Base-by-base conservation (phyloP, 805 yeast genomes). In the Lipomyces kockii region DNA sequence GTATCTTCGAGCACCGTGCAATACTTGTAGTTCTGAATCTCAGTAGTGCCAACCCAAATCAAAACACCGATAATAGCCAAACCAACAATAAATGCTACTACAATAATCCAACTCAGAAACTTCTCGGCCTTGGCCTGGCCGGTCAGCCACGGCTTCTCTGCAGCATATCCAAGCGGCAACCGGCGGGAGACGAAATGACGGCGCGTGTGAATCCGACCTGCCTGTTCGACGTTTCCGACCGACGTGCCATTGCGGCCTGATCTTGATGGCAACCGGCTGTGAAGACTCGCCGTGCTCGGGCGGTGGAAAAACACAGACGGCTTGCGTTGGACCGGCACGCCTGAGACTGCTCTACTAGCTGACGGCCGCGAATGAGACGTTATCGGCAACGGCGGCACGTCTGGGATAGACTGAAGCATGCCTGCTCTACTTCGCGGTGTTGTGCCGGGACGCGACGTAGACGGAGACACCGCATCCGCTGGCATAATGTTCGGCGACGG, bases 61-160 rank as follows among this genome's bases (percentile, higher is more conserved):
- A 68, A 58, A 25, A 68, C 58, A 17, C 60, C 71, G 34, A 65
- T 35, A 9, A 68, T 22, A 22, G 25, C 69, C 17, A 35, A 5
- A 12, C 69, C 71, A 27, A 68, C 22, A 14, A 37, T 53, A 20
- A 27, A 46, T 2, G 66, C 53, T 12, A 58, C 64, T 22, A 58
- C 32, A 22, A 60, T 59, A 17, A 64, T 61, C 35, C 49, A 62
- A 12, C 32, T 20, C 52, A 56, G 32, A 58, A 60, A 4, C 17
- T 49, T 63, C 52, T 66, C 70, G 37, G 59, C 67, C 5, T 46
- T 39, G 11, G 67, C n/a, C 25, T 57, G 59, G 9, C 61, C 27
- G 35, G n/a, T 37, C 9, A 68, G 57, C 71, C 71, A 68, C 20
- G 71, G 69, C 64, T 68, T 68, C 58, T 66, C 70, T 6, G 64